phyloP scores from a whole-genome alignment of 768 basidiomycete genomes.

The Collybia nuda region DNA sequence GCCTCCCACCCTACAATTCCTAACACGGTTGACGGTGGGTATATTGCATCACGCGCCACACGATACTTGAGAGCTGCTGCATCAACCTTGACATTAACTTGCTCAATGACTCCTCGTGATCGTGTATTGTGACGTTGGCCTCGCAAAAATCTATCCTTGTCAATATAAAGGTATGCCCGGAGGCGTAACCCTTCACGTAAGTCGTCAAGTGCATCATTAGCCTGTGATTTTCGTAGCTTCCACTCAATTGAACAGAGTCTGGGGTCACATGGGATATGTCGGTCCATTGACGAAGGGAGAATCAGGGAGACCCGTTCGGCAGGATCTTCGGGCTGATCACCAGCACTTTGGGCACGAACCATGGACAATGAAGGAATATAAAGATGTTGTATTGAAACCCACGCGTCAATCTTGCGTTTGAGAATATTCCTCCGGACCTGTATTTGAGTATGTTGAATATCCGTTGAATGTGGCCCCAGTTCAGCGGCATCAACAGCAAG shows the following conservation, averaged over 20 bases:
- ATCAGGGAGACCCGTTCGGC: background rate
- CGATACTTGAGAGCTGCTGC: background rate
- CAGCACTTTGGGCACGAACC: background rate
- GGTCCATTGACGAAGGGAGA: background rate
- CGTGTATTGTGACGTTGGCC: constrained; percentile 1
- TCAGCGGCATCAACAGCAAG: background rate
- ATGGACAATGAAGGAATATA: background rate
- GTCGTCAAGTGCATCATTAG: too few relatives aligned
- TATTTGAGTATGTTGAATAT: background rate
- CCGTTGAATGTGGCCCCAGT: background rate
- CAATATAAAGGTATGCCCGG: too few relatives aligned
- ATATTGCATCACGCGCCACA: background rate
- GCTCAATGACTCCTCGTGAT: background rate
- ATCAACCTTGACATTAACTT: background rate
- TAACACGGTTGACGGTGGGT: background rate
- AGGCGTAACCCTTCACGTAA: too few relatives aligned
- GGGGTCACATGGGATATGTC: background rate
- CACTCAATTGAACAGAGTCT: background rate
- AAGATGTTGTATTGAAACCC: constrained; percentile 6
- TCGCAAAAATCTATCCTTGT: background rate
- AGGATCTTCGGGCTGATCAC: background rate
- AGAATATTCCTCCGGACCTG: constrained; percentile 1
- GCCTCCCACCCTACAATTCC: background rate
- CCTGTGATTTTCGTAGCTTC: background rate
- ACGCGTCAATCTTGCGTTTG: background rate